Base-by-base conservation (phyloP, 805 yeast genomes). In the Lipomyces mesembrius region DNA sequence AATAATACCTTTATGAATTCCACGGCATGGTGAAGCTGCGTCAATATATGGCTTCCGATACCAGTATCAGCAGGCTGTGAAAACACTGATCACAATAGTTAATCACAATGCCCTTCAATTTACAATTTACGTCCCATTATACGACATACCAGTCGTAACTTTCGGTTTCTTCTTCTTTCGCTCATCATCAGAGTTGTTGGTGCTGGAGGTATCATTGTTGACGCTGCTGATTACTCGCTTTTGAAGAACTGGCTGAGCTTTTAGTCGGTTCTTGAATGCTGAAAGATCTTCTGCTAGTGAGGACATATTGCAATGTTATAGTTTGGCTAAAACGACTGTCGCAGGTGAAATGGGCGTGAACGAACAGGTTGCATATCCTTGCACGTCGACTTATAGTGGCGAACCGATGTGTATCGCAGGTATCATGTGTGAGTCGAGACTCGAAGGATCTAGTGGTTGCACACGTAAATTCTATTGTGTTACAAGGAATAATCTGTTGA, bases 1-100 rank as follows among this genome's bases (percentile, higher is more conserved):
- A 3, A 9, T 9, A 79, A 76, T 78, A 78, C 79, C 74, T 92
- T 93, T 68, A 95, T 87, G 76, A 87, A 90, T 76, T 95, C 98
- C 22, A 95, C 95, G 1, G 98, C 98, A 76, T 92, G 85, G 74
- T 91, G 88, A 62, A 95, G 82, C 76, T 92, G 91, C 3, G 98
- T 93, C 3, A 97, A 90, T 64, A 89, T 83, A 76, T 91, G 96
- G 55, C 71, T 71, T n/a, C 72, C 90, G 73, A 76, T 80, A 74
- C 78, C 81, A 14, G 78, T 75, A 34, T 75, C 68, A 20, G 79
- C 77, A 5, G 82, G 81, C 61, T 72, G 80, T n/a, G 77, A 74
- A 68, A 71, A 73, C 57, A 74, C 74, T 66, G 61, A 51, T 11
- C n/a, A 25, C 22, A 22, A 43, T 46, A 63, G 29, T 32, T 27